Evolutionary conservation across 1,139 yeast genomes (phyloP), one percentile per base, ranked within the genome.

Genomic region (Blastobotrys proliferans): DNA sequence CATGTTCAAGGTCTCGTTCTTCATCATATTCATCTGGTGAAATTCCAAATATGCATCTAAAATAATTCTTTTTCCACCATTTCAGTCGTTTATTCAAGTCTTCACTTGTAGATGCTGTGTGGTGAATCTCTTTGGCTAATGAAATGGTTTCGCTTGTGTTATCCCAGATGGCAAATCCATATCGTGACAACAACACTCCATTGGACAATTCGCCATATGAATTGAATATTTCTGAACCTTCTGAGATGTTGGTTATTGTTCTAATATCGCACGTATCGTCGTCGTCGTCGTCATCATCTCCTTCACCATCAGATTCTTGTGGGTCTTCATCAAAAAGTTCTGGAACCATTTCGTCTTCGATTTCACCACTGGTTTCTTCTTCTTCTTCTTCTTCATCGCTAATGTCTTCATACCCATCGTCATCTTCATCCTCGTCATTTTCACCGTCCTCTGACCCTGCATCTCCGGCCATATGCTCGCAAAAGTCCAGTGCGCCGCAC

Each of bases 161-260:
- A 34, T 71, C 67, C 47, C 67, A 63, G 29, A 74, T 69, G 5
- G 82, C 74, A 58, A 87, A 86, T 0, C 95, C 95, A 56, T 86
- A 87, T 46, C 85, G 72, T 20, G 87, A 79, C 13, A 87, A 62
- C 31, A 87, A 66, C 36, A 77, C 73, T 0, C 84, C 72, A 53
- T 84, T 85, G 13, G 83, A 68, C 34, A 81, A 67, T 35, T 81
- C 81, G 0, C 95, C 95, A 55, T 85, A 86, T 0, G 92, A 79
- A 61, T 84, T 85, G 68, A 79, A 83, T 10, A 87, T 61, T 56
- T 87, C 95, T 13, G 68, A 58, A n/a, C 75, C 74, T 21, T 66
- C 57, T 2, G 56, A 44, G 1, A 84, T 73, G 2, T 62, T 55
- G 4, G 58, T 56, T 11, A 70, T 64, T 73, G 55, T 68, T 67